Conservation (phyloP, 1,139 yeast genomes). For the Zygoascus hellenicus region DNA sequence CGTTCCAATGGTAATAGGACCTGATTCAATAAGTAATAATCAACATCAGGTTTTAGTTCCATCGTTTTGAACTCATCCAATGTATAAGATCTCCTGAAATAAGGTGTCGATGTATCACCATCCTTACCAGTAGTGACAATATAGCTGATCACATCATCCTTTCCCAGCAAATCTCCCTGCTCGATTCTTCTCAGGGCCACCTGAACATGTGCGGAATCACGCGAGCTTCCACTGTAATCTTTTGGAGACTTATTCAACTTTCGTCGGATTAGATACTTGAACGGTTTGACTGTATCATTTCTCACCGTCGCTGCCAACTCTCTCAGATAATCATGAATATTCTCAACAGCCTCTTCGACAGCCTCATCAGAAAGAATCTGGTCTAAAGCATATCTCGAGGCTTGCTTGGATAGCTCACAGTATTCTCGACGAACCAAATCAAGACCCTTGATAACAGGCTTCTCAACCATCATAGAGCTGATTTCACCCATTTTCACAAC, state of each 20-base stretch:
- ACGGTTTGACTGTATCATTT: constrained; percentile 54
- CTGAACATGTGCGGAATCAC: constrained; percentile 86
- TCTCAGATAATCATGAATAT: constrained; percentile 68
- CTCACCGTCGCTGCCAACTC: constrained; percentile 54
- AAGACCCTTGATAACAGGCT: constrained; percentile 69
- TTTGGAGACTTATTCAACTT: constrained; percentile 39
- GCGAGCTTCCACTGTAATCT: constrained; percentile 43
- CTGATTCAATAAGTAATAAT: constrained; percentile 80
- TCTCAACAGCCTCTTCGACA: constrained; percentile 69
- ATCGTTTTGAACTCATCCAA: constrained; percentile 59
- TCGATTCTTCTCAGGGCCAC: constrained; percentile 78
- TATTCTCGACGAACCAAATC: constrained; percentile 97
- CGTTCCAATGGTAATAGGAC: constrained; percentile 89
- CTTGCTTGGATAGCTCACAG: constrained; percentile 87
- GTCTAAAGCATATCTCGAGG: constrained; percentile 68
- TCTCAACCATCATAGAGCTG: constrained; percentile 1
- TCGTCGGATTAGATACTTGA: constrained; percentile 44
- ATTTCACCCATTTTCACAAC: constrained; percentile 4
- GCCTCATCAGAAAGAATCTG: constrained; percentile 68
- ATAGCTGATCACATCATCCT: constrained; percentile 86
- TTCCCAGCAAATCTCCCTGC: constrained; percentile 78
- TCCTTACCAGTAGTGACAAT: constrained; percentile 56
- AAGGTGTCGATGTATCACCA: constrained; percentile 26
- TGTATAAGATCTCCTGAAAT: constrained; percentile 65
- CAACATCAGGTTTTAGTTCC: constrained; percentile 63